These are phyloP conservation scores for Ensete glaucum DNA, from an alignment of 176 grass and related monocot species.

Conservation along the genomic window DNA sequence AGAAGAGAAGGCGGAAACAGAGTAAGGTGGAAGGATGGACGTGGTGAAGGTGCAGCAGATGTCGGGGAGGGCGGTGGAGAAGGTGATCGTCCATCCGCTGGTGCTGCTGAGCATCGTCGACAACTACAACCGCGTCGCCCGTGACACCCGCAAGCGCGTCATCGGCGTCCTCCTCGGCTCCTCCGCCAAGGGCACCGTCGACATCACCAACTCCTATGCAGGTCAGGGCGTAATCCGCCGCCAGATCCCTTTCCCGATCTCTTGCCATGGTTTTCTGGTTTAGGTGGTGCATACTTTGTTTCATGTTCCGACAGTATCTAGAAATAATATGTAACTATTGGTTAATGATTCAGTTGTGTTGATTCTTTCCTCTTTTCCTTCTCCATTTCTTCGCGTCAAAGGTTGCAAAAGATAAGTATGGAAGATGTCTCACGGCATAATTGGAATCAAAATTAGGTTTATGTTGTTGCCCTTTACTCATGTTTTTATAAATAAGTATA, in stretches of 20 bases:
- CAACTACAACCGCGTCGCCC: constrained; percentile 98
- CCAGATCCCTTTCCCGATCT: constrained; percentile 3
- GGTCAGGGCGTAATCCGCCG: constrained; percentile 23
- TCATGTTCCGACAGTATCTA: background rate
- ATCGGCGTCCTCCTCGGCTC: constrained; percentile 87
- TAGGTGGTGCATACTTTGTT: background rate
- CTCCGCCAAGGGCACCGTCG: constrained; percentile 59
- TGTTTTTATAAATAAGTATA: no score
- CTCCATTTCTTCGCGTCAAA: background rate
- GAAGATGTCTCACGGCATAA: background rate
- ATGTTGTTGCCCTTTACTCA: background rate
- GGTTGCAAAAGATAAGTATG: background rate
- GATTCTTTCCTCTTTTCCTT: background rate
- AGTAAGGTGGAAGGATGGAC: constrained; percentile 40
- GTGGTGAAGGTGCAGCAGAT: constrained; percentile 91
- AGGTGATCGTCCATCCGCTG: constrained; percentile 83
- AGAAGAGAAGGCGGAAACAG: constrained; percentile 1
- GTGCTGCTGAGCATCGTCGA: constrained; percentile 98
- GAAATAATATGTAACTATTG: background rate
- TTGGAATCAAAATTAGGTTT: background rate
- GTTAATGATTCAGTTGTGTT: background rate
- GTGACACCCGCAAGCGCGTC: constrained; percentile 82
- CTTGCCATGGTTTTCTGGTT: background rate
- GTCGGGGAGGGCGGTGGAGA: constrained; percentile 67
- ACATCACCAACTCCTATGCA: constrained; percentile 96